Evolutionary conservation across 495 filamentous ascomycete species (phyloP), one percentile per base, ranked within the genome.

Genomic region (Lasiosphaeria ovina): DNA sequence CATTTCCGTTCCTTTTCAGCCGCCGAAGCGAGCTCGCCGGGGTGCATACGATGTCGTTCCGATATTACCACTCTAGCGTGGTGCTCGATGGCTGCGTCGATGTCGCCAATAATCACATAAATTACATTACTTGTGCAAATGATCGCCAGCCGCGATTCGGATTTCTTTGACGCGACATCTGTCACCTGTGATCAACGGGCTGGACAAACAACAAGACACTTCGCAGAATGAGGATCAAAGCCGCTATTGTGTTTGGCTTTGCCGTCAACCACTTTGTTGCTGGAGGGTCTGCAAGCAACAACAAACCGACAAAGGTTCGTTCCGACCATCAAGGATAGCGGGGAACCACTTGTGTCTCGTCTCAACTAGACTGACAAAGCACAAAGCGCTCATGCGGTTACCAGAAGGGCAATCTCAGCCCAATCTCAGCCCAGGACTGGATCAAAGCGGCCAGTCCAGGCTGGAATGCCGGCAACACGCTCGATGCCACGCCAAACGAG

Each of bases 381-480:
- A 14, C 5, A 14, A 7, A 47, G 44, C 44, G 5, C 12, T 47
- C 35, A 2, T 55, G 53, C 17, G 35, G 16, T 11, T 62, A 54
- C 24, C 51, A 55, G n/a, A 24, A 38, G 10, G 57, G 35, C 16
- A 57, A 9, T 53, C 85, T 85, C 53, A 91, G 62, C 31, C 77
- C 81, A 67, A 82, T 84, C 36, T 85, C 87, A 8, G 81, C 81
- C 53, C 88, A 86, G 9, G 88, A 89, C 57, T 84, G 82, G 5
- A 85, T 90, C 24, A 87, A 88, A 62, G 90, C 89, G 49, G 84
- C 90, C 1, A 89, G 89, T 51, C 86, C 78, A 2, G 83, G 79
- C 32, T 83, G 82, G 51, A 82, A 77, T 51, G 80, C 83, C 0
- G 87, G 83, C 14, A 88, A 87, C 51, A 86, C 84, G 0, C 76